Percentiles rank a stretch among this genome's conserved stretches.
Conservation (phyloP, 2,329 filamentous ascomycete species). For the Phialemonium atrogriseum region DNA sequence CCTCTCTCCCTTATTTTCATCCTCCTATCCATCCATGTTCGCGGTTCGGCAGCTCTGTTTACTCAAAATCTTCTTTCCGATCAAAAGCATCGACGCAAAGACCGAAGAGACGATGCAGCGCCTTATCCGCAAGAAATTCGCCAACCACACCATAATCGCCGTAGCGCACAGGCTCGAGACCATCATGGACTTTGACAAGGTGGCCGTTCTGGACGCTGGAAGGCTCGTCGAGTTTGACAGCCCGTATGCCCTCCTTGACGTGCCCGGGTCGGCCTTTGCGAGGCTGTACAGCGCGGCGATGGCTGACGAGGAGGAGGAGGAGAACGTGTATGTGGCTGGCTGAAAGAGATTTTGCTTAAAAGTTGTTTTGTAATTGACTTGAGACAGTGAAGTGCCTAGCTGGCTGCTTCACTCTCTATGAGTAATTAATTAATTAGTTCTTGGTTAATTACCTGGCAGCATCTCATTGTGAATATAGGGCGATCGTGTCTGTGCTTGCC, state of each 20-base stretch:
- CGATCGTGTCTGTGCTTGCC: no score
- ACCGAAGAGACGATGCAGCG: constrained; percentile 48
- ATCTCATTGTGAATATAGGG: no score
- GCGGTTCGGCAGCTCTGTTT: not conserved
- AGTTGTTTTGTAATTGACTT: no score
- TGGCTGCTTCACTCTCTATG: no score
- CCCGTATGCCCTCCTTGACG: constrained; percentile 11
- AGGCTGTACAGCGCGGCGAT: constrained; percentile 9
- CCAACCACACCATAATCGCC: constrained; percentile 41
- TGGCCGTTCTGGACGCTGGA: constrained; percentile 35
- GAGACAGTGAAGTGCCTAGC: no score
- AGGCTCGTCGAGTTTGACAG: constrained; percentile 21
- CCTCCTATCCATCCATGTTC: no score
- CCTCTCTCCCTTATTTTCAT: no score
- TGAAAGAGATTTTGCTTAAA: no score
- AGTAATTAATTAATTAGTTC: no score
- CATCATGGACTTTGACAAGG: constrained; percentile 40
- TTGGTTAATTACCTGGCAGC: no score
- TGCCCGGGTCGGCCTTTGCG: constrained; percentile 8
- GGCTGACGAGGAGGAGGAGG: constrained; percentile 7
- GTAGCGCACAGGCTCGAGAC: constrained; percentile 29
- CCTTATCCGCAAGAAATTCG: constrained; percentile 44
- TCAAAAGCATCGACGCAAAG: constrained; percentile 47
- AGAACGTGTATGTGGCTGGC: no score
- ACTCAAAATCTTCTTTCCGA: not conserved